Conservation (phyloP, 164 flowering plant genomes). For the Aristolochia californica region DNA sequence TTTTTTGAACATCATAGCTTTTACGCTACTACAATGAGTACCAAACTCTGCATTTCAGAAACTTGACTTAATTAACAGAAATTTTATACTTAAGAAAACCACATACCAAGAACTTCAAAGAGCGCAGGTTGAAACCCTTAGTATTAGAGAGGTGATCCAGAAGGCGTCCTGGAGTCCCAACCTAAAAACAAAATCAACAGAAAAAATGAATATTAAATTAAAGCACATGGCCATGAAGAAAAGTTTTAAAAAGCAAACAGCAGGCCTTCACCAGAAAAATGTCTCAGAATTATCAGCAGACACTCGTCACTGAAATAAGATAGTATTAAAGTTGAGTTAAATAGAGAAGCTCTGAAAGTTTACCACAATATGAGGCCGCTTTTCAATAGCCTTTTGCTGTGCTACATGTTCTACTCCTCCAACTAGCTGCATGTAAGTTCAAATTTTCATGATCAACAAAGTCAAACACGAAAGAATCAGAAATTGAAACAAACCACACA, state of each 20-base stretch:
- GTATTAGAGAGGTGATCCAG: conserved; percentile 78
- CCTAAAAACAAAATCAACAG: conserved; percentile 28
- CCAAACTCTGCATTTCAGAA: not conserved
- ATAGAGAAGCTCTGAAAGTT: not conserved
- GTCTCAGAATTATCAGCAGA: too few species aligned
- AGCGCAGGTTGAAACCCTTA: conserved; percentile 76
- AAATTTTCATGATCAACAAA: not conserved
- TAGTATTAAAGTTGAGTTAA: not conserved
- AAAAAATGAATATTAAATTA: not conserved
- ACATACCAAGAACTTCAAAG: conserved; percentile 68
- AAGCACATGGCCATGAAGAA: too few species aligned
- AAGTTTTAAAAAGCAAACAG: too few species aligned
- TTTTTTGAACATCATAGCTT: too few species aligned
- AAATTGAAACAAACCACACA: not conserved
- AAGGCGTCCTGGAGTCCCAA: conserved; percentile 91
- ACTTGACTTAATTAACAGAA: not conserved
- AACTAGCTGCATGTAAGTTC: conserved; percentile 48
- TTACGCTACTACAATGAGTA: not conserved
- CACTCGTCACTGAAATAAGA: too few species aligned
- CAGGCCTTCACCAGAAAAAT: too few species aligned
- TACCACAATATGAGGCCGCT: conserved; percentile 85
- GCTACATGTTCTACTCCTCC: conserved; percentile 77
- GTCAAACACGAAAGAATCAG: not conserved
- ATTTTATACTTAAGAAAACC: not conserved
- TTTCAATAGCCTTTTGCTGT: conserved; percentile 54